A percentile compares a stretch with the other conserved stretches of the same genome.
Conservation (phyloP, 495 filamentous ascomycete genomes). For the Daldinia concentrica region DNA sequence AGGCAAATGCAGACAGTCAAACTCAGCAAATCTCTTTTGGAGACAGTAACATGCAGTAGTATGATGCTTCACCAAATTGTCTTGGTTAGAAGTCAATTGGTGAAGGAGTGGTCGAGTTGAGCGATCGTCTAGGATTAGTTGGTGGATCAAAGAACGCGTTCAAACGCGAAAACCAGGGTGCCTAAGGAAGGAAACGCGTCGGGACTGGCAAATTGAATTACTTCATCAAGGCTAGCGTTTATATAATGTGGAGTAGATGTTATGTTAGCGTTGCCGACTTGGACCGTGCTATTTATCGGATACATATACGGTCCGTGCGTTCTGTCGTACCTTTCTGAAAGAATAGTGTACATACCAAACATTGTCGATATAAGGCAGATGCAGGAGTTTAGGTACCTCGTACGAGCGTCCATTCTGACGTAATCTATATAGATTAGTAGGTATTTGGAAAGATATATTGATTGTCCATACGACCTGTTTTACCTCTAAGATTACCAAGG, state of each 20-base stretch:
- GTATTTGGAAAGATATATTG: no score
- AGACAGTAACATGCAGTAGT: neutral
- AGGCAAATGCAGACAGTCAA: neutral
- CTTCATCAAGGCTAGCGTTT: slow-evolving; percentile 1
- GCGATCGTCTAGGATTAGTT: slow-evolving; percentile 23
- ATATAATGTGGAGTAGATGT: neutral
- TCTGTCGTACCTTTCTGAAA: neutral
- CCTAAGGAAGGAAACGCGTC: slow-evolving; percentile 9
- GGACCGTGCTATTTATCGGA: neutral
- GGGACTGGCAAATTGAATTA: neutral
- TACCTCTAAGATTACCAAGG: no score
- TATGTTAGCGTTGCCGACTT: neutral
- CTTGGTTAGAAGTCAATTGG: neutral
- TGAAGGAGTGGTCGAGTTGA: neutral
- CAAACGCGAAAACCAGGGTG: slow-evolving; percentile 22
- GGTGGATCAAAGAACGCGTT: slow-evolving; percentile 32
- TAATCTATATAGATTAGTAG: no score
- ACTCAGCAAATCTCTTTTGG: neutral
- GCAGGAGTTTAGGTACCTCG: no score
- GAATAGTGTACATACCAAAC: no score
- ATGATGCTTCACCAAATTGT: slow-evolving; percentile 8
- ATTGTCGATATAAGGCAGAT: no score
- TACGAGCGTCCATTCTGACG: no score
- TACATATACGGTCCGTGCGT: neutral
- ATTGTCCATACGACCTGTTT: no score